phyloP scores from a whole-genome alignment of 2,329 filamentous ascomycete genomes.

The Bertia moriformis region DNA sequence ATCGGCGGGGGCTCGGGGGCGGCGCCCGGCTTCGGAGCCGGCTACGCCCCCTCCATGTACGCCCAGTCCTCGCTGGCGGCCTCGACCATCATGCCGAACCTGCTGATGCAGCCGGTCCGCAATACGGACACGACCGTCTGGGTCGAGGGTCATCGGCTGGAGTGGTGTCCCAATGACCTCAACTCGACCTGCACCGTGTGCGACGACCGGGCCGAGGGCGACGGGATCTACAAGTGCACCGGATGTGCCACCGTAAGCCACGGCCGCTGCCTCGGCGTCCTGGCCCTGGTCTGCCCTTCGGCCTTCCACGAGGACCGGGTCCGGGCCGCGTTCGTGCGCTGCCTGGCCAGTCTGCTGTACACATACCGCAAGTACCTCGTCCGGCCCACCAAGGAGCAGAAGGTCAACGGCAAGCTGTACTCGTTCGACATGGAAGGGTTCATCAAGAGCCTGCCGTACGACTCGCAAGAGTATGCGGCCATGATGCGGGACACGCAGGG shows the following conservation, averaged over 20 bases:
- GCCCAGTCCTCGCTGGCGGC: conserved; percentile 75
- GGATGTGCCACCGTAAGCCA: conserved; percentile 46
- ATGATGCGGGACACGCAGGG: conserved; percentile 57
- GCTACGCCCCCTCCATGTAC: conserved; percentile 72
- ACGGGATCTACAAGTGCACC: conserved; percentile 62
- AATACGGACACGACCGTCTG: conserved; percentile 70
- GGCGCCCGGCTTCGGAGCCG: conserved; percentile 23
- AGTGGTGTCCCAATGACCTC: conserved; percentile 44
- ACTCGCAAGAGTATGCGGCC: conserved; percentile 47
- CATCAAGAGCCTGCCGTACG: conserved; percentile 47
- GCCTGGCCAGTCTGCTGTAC: conserved; percentile 50
- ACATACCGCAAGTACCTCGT: conserved; percentile 50
- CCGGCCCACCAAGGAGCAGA: conserved; percentile 45
- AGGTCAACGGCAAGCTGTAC: conserved; percentile 42
- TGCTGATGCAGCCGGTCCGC: conserved; percentile 63
- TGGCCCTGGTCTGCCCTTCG: conserved; percentile 47
- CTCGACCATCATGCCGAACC: conserved; percentile 74
- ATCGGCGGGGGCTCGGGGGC: conserved; percentile 10
- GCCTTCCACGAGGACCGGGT: conserved; percentile 49
- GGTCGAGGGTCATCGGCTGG: conserved; percentile 74
- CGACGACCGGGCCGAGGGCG: conserved; percentile 57
- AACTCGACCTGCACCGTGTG: conserved; percentile 57
- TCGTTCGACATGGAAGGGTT: conserved; percentile 54
- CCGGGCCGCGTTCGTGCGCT: conserved; percentile 48
- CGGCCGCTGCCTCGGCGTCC: conserved; percentile 43